Percentiles rank a stretch among this genome's conserved stretches.
phyloP scores from a whole-genome alignment of 257 asterid species.

The Mitragyna speciosa region DNA sequence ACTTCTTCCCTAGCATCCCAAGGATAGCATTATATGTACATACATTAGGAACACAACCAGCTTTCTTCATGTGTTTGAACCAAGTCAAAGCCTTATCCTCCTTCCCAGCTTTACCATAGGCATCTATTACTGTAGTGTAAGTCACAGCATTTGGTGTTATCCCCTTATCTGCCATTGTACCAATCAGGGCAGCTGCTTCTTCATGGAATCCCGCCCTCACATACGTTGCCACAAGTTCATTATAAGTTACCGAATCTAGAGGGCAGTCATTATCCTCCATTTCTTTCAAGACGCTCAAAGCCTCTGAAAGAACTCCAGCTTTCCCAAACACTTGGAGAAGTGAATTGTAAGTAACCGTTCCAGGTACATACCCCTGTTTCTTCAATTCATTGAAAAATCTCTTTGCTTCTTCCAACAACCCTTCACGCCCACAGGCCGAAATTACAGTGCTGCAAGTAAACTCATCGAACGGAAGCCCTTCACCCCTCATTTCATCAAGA shows the following conservation, averaged over 20 bases:
- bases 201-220: slow-evolving; percentile 91
- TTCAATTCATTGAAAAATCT: slow-evolving; percentile 67
- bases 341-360: slow-evolving; percentile 80
- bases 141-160: slow-evolving; percentile 81
- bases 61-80: slow-evolving; percentile 70
- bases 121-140: slow-evolving; percentile 90
- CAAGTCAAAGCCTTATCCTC: slow-evolving; percentile 71
- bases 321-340: slow-evolving; percentile 89
- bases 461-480: slow-evolving; percentile 78
- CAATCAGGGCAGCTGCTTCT: slow-evolving; percentile 76
- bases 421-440: slow-evolving; percentile 93
- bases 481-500: slow-evolving; percentile 71
- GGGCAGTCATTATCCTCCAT: slow-evolving; percentile 89
- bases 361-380: slow-evolving; percentile 66
- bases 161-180: slow-evolving; percentile 76
- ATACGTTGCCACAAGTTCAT: slow-evolving; percentile 87
- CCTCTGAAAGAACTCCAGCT: slow-evolving; percentile 78
- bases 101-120: slow-evolving; percentile 84
- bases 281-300: slow-evolving; percentile 69
- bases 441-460: slow-evolving; percentile 96
- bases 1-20: slow-evolving; percentile 91
- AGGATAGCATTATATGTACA: slow-evolving; percentile 86
- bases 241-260: slow-evolving; percentile 86
- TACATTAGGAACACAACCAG: slow-evolving; percentile 90
- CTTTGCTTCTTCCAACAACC: slow-evolving; percentile 82